Conservation (phyloP, 768 basidiomycete species). For the Lactifluus subvellereus region DNA sequence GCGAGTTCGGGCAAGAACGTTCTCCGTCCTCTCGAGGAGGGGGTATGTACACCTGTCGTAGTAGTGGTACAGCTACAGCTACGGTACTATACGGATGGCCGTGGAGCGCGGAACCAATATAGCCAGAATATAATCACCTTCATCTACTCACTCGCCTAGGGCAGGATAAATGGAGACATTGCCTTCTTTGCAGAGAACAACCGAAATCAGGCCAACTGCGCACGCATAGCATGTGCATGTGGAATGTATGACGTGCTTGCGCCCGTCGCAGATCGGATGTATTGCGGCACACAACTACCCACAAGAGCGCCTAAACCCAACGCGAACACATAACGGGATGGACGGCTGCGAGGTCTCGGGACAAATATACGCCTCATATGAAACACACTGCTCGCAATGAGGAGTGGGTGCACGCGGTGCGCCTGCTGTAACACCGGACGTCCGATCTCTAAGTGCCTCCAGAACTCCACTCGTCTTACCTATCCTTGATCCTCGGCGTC, state of each 20-base stretch:
- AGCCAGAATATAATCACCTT: not conserved
- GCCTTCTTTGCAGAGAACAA: not conserved
- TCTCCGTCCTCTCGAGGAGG: too few relatives aligned
- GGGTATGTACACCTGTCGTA: too few relatives aligned
- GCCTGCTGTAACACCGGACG: not conserved
- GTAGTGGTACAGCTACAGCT: too few relatives aligned
- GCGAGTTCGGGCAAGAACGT: too few relatives aligned
- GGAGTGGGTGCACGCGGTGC: not conserved
- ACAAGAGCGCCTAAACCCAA: not conserved
- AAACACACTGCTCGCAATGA: not conserved
- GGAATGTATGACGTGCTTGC: not conserved
- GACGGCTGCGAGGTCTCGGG: not conserved
- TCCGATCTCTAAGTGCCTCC: not conserved
- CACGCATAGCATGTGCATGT: not conserved
- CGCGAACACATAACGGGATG: not conserved
- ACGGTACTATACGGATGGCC: too few relatives aligned
- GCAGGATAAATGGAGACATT: not conserved
- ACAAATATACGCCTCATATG: not conserved
- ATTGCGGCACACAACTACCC: not conserved
- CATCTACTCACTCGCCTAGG: not conserved
- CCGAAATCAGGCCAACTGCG: not conserved
- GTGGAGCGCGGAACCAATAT: too few relatives aligned
- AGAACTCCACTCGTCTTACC: not conserved
- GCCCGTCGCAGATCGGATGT: not conserved
- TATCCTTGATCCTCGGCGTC: slow-evolving; percentile 64